phyloP scores from a whole-genome alignment of 345 rosid genomes.

The Gossypioides kirkii region DNA sequence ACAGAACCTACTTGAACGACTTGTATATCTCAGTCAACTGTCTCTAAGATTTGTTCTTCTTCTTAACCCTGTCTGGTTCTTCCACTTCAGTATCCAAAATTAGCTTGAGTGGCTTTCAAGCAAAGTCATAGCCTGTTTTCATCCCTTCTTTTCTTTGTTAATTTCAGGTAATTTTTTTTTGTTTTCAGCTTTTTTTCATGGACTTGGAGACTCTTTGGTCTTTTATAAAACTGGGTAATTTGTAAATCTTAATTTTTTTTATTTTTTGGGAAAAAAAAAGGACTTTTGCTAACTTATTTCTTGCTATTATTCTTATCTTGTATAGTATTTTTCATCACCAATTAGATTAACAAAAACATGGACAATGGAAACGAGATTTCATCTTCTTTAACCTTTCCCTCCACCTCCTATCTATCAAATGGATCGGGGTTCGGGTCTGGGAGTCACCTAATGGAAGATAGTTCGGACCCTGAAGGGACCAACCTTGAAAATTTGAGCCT shows the following conservation, averaged over 20 bases:
- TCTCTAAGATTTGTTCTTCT: background rate
- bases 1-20: background rate
- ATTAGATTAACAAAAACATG: conserved; percentile 11
- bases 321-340: background rate
- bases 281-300: background rate
- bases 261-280: too few species aligned
- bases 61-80: background rate
- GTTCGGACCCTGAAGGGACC: conserved; percentile 15
- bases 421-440: conserved; percentile 16
- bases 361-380: conserved; percentile 33
- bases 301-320: background rate
- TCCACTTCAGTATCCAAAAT: background rate
- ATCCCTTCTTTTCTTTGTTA: background rate
- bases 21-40: background rate
- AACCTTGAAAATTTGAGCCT: conserved; percentile 29
- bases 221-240: background rate
- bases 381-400: conserved; percentile 29
- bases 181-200: background rate
- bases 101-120: background rate
- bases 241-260: background rate
- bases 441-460: background rate
- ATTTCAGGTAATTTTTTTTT: background rate
- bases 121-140: background rate
- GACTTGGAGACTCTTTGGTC: background rate
- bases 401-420: conserved; percentile 26